Evolutionary conservation across 345 rosid genomes (phyloP).

Genomic region (Bruguiera parviflora): DNA sequence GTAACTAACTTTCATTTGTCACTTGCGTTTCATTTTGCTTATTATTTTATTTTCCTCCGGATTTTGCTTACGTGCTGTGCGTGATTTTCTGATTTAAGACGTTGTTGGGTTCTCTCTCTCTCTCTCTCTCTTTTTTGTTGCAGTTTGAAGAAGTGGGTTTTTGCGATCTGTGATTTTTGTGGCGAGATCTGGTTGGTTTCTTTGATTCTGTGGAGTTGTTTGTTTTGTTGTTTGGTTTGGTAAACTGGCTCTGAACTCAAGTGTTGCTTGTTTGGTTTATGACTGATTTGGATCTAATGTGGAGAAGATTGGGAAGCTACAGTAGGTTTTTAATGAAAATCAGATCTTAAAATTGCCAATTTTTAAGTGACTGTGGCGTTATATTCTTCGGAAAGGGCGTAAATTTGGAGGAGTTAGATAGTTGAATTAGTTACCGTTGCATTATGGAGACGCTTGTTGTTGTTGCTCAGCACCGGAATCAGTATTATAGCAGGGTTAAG

Average conservation of each 20-base stretch:
- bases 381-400: background rate
- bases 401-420: background rate
- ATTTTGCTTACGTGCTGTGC: background rate
- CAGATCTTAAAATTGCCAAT: conserved; percentile 15
- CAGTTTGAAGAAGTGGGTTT: conserved; percentile 11
- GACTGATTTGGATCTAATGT: conserved; percentile 29
- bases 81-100: background rate
- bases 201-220: conserved; percentile 14
- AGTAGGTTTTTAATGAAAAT: background rate
- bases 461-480: conserved; percentile 63
- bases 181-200: conserved; percentile 25
- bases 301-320: conserved; percentile 27
- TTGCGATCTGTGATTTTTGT: conserved; percentile 11
- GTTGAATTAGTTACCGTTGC: conserved; percentile 22
- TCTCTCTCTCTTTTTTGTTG: background rate
- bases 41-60: background rate
- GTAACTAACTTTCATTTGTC: background rate
- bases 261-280: conserved; percentile 17
- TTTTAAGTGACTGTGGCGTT: conserved; percentile 22
- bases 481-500: conserved; percentile 46
- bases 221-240: background rate
- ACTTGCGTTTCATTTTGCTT: background rate
- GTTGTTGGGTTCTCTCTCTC: background rate
- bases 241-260: conserved; percentile 12
- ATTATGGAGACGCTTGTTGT: conserved; percentile 82